A percentile compares a stretch with the other conserved stretches of the same genome.
Evolutionary conservation across 805 yeast genomes (phyloP).

Genomic region (Saturnispora halmiae): DNA sequence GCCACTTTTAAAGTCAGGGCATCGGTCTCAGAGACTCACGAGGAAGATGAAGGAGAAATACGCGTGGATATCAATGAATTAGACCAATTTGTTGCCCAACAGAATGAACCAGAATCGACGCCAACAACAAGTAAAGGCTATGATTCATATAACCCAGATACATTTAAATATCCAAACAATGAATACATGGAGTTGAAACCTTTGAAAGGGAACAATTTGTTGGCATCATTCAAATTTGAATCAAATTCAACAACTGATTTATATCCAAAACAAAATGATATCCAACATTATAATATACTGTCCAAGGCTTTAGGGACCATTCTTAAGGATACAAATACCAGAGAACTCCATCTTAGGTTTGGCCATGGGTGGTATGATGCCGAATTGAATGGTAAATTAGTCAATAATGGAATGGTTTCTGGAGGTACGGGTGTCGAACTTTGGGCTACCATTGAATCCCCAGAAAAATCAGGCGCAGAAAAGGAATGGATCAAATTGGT

Average conservation of each 20-base stretch:
- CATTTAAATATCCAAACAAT: constrained; percentile 36
- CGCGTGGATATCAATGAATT: neutral
- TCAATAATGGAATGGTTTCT: constrained; percentile 55
- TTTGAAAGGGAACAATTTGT: constrained; percentile 58
- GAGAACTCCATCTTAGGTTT: constrained; percentile 76
- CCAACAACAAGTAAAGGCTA: neutral
- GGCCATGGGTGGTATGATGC: constrained; percentile 95
- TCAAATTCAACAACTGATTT: constrained; percentile 40
- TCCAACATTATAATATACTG: constrained; percentile 52
- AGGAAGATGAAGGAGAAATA: neutral
- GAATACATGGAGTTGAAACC: constrained; percentile 62
- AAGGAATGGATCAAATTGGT: constrained; percentile 62
- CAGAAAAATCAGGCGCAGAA: constrained; percentile 43
- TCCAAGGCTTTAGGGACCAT: constrained; percentile 80
- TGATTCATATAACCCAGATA: constrained; percentile 2
- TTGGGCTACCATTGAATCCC: constrained; percentile 78
- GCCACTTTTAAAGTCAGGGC: neutral
- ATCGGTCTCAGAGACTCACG: neutral
- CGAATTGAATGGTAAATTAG: constrained; percentile 76
- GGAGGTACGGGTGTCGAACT: constrained; percentile 97
- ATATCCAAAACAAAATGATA: constrained; percentile 17
- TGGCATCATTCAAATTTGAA: constrained; percentile 65
- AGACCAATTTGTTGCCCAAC: neutral
- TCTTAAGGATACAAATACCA: constrained; percentile 51
- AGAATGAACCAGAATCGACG: neutral